Conservation (phyloP, 768 basidiomycete genomes). For the Leccinum ochraceum region DNA sequence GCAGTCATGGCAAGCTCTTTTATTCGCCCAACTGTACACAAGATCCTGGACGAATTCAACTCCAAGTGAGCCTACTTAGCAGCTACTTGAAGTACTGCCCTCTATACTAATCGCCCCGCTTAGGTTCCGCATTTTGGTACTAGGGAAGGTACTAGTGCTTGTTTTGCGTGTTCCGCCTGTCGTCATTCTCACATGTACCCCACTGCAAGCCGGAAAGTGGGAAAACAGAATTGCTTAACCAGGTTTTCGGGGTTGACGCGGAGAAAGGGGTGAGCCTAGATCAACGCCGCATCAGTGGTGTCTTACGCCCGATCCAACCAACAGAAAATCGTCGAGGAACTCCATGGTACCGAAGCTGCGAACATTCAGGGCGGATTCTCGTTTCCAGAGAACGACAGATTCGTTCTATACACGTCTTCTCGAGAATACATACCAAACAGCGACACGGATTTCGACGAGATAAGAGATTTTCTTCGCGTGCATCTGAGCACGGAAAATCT, state of each 20-base stretch:
- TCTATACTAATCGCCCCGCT: background rate
- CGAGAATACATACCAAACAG: conserved; percentile 7
- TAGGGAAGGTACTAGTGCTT: conserved; percentile 7
- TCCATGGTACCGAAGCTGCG: background rate
- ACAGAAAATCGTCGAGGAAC: background rate
- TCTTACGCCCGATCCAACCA: background rate
- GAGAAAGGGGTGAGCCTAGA: background rate
- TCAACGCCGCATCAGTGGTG: background rate
- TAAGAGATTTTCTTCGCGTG: conserved; percentile 1
- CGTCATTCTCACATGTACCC: background rate
- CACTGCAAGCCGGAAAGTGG: conserved; percentile 5
- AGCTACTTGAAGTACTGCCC: background rate
- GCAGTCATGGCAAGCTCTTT: conserved; percentile 1
- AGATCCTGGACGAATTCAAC: background rate
- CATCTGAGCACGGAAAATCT: background rate
- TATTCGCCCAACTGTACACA: background rate
- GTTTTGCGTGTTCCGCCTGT: background rate
- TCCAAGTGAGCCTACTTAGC: background rate
- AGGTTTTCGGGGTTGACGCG: conserved; percentile 8
- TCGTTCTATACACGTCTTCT: conserved; percentile 10
- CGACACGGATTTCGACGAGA: conserved; percentile 6
- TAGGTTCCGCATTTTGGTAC: conserved; percentile 7
- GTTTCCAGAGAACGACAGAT: conserved; percentile 4
- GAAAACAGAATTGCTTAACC: conserved; percentile 5
- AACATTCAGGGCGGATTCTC: conserved; percentile 1